Evolutionary conservation across 371 early-diverging fungal genomes (phyloP).

Genomic region (Thermomucor indicae-seudaticae): DNA sequence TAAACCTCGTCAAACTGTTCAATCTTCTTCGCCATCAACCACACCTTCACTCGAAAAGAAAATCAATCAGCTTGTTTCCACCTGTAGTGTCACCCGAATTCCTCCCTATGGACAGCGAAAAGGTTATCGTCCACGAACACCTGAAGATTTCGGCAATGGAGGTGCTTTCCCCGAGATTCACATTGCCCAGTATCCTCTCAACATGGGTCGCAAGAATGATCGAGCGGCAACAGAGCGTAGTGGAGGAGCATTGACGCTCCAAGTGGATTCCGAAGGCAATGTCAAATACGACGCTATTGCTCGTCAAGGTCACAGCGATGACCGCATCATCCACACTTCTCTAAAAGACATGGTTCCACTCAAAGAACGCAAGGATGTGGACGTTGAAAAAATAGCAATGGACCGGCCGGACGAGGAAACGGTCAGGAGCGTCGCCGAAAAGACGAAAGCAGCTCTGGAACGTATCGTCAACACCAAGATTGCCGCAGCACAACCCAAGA

Average conservation of each 20-base stretch:
- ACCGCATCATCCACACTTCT: constrained; percentile 77
- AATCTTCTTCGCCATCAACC: constrained; percentile 16
- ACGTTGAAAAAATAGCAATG: constrained; percentile 62
- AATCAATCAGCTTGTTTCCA: constrained; percentile 31
- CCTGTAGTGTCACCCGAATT: constrained; percentile 35
- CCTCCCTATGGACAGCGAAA: constrained; percentile 82
- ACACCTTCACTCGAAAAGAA: constrained; percentile 32
- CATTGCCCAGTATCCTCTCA: constrained; percentile 87
- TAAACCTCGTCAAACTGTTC: constrained; percentile 32
- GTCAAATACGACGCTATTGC: constrained; percentile 89
- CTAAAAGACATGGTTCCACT: constrained; percentile 81
- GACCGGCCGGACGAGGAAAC: constrained; percentile 78
- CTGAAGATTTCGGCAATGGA: constrained; percentile 92
- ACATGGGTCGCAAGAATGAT: constrained; percentile 83
- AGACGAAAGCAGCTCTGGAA: constrained; percentile 84
- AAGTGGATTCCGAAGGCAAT: constrained; percentile 88
- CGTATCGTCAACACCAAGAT: constrained; percentile 81
- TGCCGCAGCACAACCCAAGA: constrained; percentile 67
- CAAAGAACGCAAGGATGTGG: constrained; percentile 69
- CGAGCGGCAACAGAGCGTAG: constrained; percentile 33
- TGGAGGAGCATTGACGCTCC: constrained; percentile 77
- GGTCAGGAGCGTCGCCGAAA: constrained; percentile 80
- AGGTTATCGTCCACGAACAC: constrained; percentile 76
- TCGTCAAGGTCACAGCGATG: constrained; percentile 69
- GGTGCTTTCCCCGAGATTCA: constrained; percentile 95